Evolutionary conservation across 2,329 filamentous ascomycete species (phyloP).

Genomic region (Alternaria sp.): DNA sequence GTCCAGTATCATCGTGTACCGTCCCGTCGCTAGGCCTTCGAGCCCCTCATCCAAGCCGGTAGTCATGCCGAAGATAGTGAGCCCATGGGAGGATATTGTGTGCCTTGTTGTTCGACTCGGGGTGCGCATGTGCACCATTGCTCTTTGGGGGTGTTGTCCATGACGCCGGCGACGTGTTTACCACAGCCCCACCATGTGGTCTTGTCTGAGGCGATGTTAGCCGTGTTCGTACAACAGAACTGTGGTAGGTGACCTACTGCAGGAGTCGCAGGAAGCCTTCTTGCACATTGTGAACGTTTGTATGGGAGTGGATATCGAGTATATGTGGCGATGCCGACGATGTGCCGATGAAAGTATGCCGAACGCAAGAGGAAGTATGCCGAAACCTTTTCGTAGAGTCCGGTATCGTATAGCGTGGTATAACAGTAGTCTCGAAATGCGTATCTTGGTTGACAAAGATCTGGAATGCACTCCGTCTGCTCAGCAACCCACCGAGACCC

Average conservation of each 20-base stretch:
- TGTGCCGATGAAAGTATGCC: neutral
- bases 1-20: neutral
- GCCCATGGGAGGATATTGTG: conserved; percentile 70
- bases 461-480: neutral
- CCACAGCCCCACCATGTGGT: conserved; percentile 71
- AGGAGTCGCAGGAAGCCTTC: conserved; percentile 66
- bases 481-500: neutral
- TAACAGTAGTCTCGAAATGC: neutral
- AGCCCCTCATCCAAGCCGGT: conserved; percentile 10
- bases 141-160: conserved; percentile 63
- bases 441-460: neutral
- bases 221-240: neutral
- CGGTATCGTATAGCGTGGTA: neutral
- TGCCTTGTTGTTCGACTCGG: conserved; percentile 66
- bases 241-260: conserved; percentile 58
- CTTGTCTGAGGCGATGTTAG: conserved; percentile 55
- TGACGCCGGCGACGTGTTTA: conserved; percentile 65
- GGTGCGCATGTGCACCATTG: conserved; percentile 72
- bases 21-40: neutral
- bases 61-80: conserved; percentile 40
- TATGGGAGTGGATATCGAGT: neutral
- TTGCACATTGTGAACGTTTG: conserved; percentile 64
- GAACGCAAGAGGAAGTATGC: neutral
- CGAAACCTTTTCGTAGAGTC: neutral
- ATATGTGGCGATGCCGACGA: neutral